Conservation (phyloP, 495 filamentous ascomycete genomes). For the Coniosporium apollinis region DNA sequence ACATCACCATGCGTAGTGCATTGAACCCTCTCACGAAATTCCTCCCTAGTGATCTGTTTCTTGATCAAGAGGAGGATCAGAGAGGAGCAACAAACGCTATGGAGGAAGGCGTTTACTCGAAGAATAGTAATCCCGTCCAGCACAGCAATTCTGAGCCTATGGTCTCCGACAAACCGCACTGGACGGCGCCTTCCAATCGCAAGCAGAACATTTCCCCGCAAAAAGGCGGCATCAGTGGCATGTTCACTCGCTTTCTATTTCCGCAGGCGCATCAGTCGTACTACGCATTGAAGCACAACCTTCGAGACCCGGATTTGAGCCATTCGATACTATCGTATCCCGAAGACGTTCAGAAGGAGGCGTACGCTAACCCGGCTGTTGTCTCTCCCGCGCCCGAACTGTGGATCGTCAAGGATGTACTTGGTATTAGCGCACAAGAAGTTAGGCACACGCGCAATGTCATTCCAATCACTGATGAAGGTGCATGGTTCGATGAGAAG, state of each 20-base stretch:
- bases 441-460: slow-evolving; percentile 47
- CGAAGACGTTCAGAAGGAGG: slow-evolving; percentile 27
- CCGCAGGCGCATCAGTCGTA: slow-evolving; percentile 9
- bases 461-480: slow-evolving; percentile 71
- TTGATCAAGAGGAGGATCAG: slow-evolving; percentile 12
- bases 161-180: background rate
- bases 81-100: slow-evolving; percentile 7
- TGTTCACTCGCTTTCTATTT: background rate
- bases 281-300: slow-evolving; percentile 2
- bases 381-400: slow-evolving; percentile 47
- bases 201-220: background rate
- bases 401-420: slow-evolving; percentile 67
- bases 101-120: background rate
- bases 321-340: slow-evolving; percentile 8
- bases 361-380: slow-evolving; percentile 65
- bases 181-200: background rate
- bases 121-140: too few relatives aligned
- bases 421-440: slow-evolving; percentile 66
- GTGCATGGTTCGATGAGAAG: slow-evolving; percentile 64
- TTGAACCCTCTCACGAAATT: slow-evolving; percentile 17
- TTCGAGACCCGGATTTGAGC: slow-evolving; percentile 13
- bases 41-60: slow-evolving; percentile 18
- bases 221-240: too few relatives aligned
- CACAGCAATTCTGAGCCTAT: too few relatives aligned
- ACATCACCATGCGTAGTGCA: slow-evolving; percentile 14